Base-by-base conservation (phyloP, 345 rosid genomes). In the Laguncularia racemosa region DNA sequence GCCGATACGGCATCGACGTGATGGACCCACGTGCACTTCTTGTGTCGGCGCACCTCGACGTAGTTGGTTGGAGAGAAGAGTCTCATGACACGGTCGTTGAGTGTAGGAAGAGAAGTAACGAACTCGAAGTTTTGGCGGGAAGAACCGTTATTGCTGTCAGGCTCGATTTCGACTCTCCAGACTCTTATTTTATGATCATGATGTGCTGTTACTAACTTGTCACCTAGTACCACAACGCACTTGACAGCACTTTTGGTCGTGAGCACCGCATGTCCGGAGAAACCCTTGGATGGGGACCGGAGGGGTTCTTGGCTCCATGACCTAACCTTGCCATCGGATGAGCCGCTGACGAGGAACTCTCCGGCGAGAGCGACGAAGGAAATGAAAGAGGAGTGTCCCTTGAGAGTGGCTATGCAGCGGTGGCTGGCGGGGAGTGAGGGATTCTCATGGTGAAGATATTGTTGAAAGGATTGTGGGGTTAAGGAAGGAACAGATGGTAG, bases 151-250 rank as follows among this genome's bases (percentile, higher is more conserved):
- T 70, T 71, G 13, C 53, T 20, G 23, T 49, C 55, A 21, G 13
- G 28, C 28, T 23, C 28, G 5, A 23, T 38, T 2, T 72, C 73
- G 33, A 58, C 67, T 63, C 63, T 82, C 88, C 96, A 84, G 0
- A 89, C 76, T 7, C 95, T 82, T 55, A 89, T 86, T 72, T 81
- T 86, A 50, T 76, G 69, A 63, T 89, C 95, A 26, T 89, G 97
- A 52, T 89, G 97, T 13, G 85, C 89, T 18, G 79, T 81, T 68
- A 84, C 64, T 14, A 89, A 71, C 68, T 64, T 75, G 17, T 83
- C 84, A 1, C 69, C 81, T 0, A 66, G 55, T 46, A 82, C 73
- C 16, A 74, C 77, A 26, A 83, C 17, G 38, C 86, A 78, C 48
- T 89, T 89, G 53, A 85, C 83, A 0, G 84, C 82, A 43, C 83